Evolutionary conservation across 768 basidiomycete species (phyloP), one percentile per base, ranked within the genome.

Genomic region (Clitopilus passeckerianus): DNA sequence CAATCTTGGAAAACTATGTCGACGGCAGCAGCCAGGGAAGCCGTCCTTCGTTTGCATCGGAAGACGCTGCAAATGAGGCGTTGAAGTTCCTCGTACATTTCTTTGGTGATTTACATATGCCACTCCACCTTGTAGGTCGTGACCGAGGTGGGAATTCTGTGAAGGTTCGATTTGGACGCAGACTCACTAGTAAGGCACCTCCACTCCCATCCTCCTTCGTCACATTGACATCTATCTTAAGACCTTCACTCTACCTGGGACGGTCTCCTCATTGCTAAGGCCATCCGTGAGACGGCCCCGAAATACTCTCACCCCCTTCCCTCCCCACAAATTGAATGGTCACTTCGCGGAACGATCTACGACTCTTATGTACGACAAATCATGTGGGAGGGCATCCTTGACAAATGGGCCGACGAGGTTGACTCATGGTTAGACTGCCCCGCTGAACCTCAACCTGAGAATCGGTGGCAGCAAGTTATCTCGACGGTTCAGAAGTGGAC

Each of bases 231-330:
- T 53, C 27, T 33, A 30, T 50, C 20, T 18, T 35, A 55, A 79
- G 93, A 93, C 69, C 77, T 98, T 1, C 95, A 96, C 70, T 87
- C 90, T 1, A 77, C 93, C 0, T 98, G 94, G 96, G 95, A 98
- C 67, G 75, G 77, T 16, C 77, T 85, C 30, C 81, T 99, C 57
- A 86, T 97, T 66, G 86, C 93, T 5, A 88, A 94, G 71, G 84
- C 86, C 18, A 79, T 98, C 59, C 86, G 93, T 34, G 81, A 82
- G 30, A 80, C 90, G 0, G 81, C 86, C 0, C 56, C 60, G 20
- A 96, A 98, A 72, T 98, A 99, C 68, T 83, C 89, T 2, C 71
- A 62, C 0, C 92, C 90, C 0, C 75, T 96, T 0, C 87, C 92
- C 5, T 80, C 83, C 63, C 76, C 77, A 5, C 79, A 82, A 54